Conservation (phyloP, 371 early-diverging fungal species). For the Dichotomocladium elegans region DNA sequence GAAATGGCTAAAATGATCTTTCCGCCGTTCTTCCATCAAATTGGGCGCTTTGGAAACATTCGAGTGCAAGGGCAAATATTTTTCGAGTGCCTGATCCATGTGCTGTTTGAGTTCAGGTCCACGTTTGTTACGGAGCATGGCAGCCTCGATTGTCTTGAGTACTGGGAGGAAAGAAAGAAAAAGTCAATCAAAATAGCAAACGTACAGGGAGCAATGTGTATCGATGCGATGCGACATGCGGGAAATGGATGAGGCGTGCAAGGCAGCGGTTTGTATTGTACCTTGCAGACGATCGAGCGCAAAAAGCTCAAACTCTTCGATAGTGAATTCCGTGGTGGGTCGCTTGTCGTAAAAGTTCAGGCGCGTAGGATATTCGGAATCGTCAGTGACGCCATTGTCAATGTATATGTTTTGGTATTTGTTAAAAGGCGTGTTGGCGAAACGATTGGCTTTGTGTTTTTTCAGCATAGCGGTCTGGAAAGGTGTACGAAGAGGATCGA, state of each 20-base stretch:
- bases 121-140: conserved; percentile 65
- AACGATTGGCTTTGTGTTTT: conserved; percentile 9
- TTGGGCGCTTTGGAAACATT: conserved; percentile 37
- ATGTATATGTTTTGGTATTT: conserved; percentile 10
- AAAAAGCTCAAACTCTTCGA: conserved; percentile 88
- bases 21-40: conserved; percentile 70
- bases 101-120: conserved; percentile 60
- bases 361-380: conserved; percentile 61
- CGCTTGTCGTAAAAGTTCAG: conserved; percentile 81
- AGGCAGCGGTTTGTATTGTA: conserved; percentile 4
- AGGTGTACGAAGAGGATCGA: too few relatives aligned
- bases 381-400: not conserved
- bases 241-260: not conserved
- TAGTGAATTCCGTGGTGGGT: conserved; percentile 74
- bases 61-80: conserved; percentile 67
- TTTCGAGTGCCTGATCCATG: conserved; percentile 53
- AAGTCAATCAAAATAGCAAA: too few relatives aligned
- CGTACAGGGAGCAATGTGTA: too few relatives aligned
- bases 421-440: conserved; percentile 9
- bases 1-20: conserved; percentile 93
- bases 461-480: too few relatives aligned
- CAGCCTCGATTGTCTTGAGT: conserved; percentile 81
- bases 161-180: too few relatives aligned
- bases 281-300: conserved; percentile 92
- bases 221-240: too few relatives aligned